A percentile compares a stretch with the other conserved stretches of the same genome.
Conservation (phyloP, 208 protist genomes). For the Trypanosoma grayi region DNA sequence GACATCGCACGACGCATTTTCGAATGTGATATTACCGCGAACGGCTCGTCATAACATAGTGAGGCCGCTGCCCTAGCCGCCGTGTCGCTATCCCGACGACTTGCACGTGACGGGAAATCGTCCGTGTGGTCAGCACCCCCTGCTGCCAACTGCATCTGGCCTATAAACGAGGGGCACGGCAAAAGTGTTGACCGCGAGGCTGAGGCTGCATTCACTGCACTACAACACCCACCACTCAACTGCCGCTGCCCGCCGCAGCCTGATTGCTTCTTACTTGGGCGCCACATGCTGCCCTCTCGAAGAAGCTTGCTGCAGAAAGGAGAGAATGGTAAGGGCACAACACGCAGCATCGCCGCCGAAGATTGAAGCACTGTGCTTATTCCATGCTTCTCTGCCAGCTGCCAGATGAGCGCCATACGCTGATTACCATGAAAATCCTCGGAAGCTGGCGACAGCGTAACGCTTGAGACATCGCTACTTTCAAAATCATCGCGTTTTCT, state of each 20-base stretch:
- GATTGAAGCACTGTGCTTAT: slow-evolving; percentile 16
- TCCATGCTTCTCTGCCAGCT: slow-evolving; percentile 14
- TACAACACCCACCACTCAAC: too few relatives aligned
- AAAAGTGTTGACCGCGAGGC: not conserved
- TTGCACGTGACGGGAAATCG: not conserved
- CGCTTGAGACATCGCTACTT: not conserved
- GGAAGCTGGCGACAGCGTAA: not conserved
- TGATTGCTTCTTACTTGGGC: not conserved
- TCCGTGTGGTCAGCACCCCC: not conserved
- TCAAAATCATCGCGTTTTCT: slow-evolving; percentile 3
- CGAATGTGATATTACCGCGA: not conserved
- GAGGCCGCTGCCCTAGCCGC: too few relatives aligned
- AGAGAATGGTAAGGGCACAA: slow-evolving; percentile 24
- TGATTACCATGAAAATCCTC: not conserved
- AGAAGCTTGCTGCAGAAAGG: not conserved
- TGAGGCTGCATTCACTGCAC: too few relatives aligned
- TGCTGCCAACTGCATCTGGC: slow-evolving; percentile 6
- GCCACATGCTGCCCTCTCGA: not conserved
- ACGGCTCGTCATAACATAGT: not conserved
- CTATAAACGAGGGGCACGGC: slow-evolving; percentile 11
- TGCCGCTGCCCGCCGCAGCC: too few relatives aligned
- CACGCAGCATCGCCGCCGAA: slow-evolving; percentile 19
- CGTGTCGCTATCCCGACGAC: not conserved
- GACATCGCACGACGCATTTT: not conserved
- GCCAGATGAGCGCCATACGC: slow-evolving; percentile 9